Evolutionary conservation across 2,329 filamentous ascomycete species (phyloP).

Genomic region (Diaporthe batatas): DNA sequence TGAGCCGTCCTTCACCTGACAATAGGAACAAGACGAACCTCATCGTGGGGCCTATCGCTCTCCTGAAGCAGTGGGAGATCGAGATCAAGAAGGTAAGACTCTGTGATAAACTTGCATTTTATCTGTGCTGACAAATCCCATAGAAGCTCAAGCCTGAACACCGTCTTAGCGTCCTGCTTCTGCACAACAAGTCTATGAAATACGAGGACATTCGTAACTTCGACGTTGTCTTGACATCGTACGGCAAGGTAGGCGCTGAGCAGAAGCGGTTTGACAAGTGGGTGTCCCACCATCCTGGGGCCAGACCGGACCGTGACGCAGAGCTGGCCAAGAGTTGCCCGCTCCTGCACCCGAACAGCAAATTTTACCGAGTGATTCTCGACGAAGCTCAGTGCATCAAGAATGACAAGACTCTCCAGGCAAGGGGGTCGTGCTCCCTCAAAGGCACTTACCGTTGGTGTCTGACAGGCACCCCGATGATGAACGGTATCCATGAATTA

Average conservation of each 20-base stretch:
- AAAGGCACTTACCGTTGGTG: conserved; percentile 76
- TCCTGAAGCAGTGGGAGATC: conserved; percentile 87
- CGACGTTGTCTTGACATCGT: conserved; percentile 85
- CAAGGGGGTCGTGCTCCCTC: conserved; percentile 71
- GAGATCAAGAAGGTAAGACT: conserved; percentile 71
- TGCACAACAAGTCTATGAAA: conserved; percentile 75
- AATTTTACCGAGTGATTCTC: conserved; percentile 79
- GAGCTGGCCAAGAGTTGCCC: conserved; percentile 60
- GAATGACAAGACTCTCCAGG: conserved; percentile 74
- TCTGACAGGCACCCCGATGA: conserved; percentile 88
- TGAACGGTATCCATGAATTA: conserved; percentile 85
- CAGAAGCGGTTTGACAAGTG: conserved; percentile 72
- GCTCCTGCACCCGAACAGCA: conserved; percentile 70
- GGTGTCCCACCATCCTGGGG: conserved; percentile 61
- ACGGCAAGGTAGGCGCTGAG: conserved; percentile 78
- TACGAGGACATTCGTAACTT: conserved; percentile 74
- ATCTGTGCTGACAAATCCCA: background rate
- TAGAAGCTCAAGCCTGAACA: conserved; percentile 72
- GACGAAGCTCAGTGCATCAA: conserved; percentile 89
- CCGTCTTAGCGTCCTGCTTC: conserved; percentile 74
- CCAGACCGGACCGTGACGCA: conserved; percentile 50
- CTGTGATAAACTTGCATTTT: background rate
- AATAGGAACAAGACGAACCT: conserved; percentile 77
- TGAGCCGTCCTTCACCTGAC: conserved; percentile 73
- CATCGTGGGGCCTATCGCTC: conserved; percentile 83